phyloP scores from a whole-genome alignment of 805 yeast species.

The Wickerhamia fluorescens region DNA sequence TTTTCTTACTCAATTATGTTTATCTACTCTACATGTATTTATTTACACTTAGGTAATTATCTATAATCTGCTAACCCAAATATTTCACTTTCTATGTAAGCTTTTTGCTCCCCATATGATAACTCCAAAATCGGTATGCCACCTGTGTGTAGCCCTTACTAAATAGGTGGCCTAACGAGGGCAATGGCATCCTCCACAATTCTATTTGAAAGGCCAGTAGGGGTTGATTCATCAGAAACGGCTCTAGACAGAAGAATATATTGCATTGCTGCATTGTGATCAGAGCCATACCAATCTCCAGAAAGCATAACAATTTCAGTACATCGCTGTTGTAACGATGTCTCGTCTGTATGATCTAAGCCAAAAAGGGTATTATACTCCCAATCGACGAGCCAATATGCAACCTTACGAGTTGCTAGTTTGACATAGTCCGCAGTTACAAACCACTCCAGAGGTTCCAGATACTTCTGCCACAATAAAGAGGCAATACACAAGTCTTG shows the following conservation, averaged over 20 bases:
- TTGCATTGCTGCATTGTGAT: conserved; percentile 24
- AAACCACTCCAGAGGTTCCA: too few relatives aligned
- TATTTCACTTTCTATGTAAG: too few relatives aligned
- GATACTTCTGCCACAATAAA: conserved; percentile 15
- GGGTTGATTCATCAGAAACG: conserved; percentile 13
- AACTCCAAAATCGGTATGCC: too few relatives aligned
- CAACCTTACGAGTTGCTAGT: conserved; percentile 31
- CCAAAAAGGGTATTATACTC: conserved; percentile 25
- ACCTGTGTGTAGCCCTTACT: too few relatives aligned
- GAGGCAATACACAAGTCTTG: conserved; percentile 20
- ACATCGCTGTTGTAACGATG: conserved; percentile 12
- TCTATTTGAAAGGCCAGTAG: conserved; percentile 27
- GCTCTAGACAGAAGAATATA: conserved; percentile 18
- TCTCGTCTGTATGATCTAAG: too few relatives aligned
- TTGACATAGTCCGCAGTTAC: conserved; percentile 34
- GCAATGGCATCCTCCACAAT: conserved; percentile 31
- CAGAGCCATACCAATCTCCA: conserved; percentile 41
- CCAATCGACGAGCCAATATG: conserved; percentile 41
- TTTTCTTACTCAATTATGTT: too few relatives aligned
- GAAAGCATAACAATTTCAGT: conserved; percentile 27
- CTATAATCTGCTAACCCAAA: not conserved
- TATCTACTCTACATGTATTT: too few relatives aligned
- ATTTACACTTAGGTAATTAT: too few relatives aligned
- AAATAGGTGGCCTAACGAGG: conserved; percentile 34
- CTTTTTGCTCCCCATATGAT: too few relatives aligned